Evolutionary conservation across 345 rosid genomes (phyloP), one percentile per base, ranked within the genome.

Genomic region (Lumnitzera racemosa): DNA sequence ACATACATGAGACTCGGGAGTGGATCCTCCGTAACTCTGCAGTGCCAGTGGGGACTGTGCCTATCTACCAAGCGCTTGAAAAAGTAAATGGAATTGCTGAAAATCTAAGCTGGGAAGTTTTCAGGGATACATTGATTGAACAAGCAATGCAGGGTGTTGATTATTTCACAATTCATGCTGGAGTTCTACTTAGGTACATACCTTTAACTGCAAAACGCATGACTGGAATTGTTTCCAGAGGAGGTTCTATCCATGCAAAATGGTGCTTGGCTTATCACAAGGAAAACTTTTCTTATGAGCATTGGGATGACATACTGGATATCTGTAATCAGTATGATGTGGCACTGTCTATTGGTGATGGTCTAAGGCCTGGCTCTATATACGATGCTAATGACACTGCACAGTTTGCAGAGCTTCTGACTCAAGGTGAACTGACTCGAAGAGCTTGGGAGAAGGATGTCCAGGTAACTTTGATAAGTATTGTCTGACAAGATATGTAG

Each of bases 141-240:
- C 99, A 95, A 70, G 97, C 99, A 53, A 95, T 90, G 79, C 99
- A 95, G 78, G 99, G 97, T 51, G 99, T 90, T 2, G 97, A 95
- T 70, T 95, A 95, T 70, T 90, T 90, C 84, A 95, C 96, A 0
- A 95, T 95, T 62, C 99, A 95, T 76, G 98, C 94, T 15, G 98
- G 98, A 23, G 96, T 90, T 61, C 74, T 95, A 54, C 81, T 95
- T 36, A 83, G 96, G 16, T 88, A 95, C 80, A 86, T 95, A 61
- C 99, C 98, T 41, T 75, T 95, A 58, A 95, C 98, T 4, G 95
- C 96, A 4, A 86, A 88, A 66, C 89, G 96, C 61, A 90, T 95
- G 98, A 90, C 96, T 1, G 99, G 98, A 58, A 95, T 95, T 0
- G 96, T 95, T 70, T 95, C 96, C 0, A 88, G 97, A 23, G 99